Evolutionary conservation across 2,329 filamentous ascomycete species (phyloP).

Genomic region (Colletotrichum orchidophilum): DNA sequence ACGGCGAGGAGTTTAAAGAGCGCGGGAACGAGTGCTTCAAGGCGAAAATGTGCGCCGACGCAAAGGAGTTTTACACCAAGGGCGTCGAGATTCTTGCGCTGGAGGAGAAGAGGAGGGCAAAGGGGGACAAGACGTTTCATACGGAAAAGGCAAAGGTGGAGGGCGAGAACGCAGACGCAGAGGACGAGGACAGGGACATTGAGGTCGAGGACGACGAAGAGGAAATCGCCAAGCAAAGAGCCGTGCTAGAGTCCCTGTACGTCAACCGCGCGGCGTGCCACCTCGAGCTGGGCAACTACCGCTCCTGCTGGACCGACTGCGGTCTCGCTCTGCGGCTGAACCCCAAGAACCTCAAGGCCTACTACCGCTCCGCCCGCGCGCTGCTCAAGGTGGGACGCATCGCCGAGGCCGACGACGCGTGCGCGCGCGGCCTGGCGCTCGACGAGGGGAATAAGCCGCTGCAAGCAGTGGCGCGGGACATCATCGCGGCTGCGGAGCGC

Average conservation of each 20-base stretch:
- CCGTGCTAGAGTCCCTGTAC: conserved; percentile 79
- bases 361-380: conserved; percentile 84
- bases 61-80: conserved; percentile 91
- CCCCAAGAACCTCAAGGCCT: conserved; percentile 85
- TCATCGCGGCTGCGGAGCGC: conserved; percentile 65
- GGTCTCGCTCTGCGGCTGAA: conserved; percentile 82
- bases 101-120: conserved; percentile 67
- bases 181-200: conserved; percentile 47
- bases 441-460: conserved; percentile 77
- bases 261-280: conserved; percentile 92
- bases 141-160: conserved; percentile 42
- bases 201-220: conserved; percentile 65
- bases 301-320: conserved; percentile 87
- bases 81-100: conserved; percentile 77
- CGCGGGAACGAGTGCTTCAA: conserved; percentile 91
- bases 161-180: conserved; percentile 40
- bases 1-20: conserved; percentile 85
- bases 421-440: conserved; percentile 75
- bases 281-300: conserved; percentile 87
- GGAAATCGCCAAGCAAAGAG: conserved; percentile 67
- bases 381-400: conserved; percentile 82
- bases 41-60: conserved; percentile 79
- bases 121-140: conserved; percentile 40
- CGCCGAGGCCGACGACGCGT: conserved; percentile 82
- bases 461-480: conserved; percentile 67